phyloP scores from a whole-genome alignment of 2,329 filamentous ascomycete genomes.

The Epichloe hybrida region DNA sequence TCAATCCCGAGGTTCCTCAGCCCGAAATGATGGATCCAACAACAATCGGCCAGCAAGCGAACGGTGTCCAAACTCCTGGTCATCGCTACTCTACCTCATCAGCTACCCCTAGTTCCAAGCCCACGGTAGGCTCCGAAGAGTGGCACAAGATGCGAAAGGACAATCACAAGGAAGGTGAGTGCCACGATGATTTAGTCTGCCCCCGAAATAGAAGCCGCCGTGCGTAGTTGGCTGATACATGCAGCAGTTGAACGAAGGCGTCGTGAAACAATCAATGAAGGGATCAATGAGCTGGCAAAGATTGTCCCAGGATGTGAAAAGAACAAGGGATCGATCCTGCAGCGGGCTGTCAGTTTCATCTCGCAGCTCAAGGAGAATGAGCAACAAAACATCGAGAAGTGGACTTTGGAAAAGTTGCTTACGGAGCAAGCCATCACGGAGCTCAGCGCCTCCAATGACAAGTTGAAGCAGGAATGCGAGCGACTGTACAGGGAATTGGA shows the following conservation, averaged over 20 bases:
- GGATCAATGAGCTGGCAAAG: constrained; percentile 94
- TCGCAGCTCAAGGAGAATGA: constrained; percentile 90
- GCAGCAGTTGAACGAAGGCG: constrained; percentile 78
- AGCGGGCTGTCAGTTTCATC: constrained; percentile 89
- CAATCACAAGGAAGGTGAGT: constrained; percentile 93
- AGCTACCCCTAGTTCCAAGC: constrained; percentile 47
- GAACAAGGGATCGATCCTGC: constrained; percentile 94
- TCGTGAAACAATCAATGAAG: constrained; percentile 96
- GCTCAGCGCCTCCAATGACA: constrained; percentile 75
- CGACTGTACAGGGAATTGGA: constrained; percentile 65
- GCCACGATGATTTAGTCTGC: no score
- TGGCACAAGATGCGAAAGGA: constrained; percentile 97
- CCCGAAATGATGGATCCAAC: constrained; percentile 15
- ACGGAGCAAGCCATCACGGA: constrained; percentile 84
- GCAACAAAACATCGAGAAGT: constrained; percentile 85
- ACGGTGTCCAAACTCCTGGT: constrained; percentile 23
- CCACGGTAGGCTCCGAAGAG: constrained; percentile 86
- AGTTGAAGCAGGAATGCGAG: constrained; percentile 69
- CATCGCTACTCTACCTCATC: constrained; percentile 23
- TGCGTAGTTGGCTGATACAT: constrained; percentile 12
- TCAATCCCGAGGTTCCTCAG: constrained; percentile 20
- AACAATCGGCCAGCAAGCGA: constrained; percentile 17
- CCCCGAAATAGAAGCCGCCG: no score
- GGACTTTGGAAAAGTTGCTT: constrained; percentile 80
- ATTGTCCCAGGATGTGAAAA: constrained; percentile 97